Evolutionary conservation across 75 land plant genomes (phyloP).

Genomic region (Pinus albicaulis): DNA sequence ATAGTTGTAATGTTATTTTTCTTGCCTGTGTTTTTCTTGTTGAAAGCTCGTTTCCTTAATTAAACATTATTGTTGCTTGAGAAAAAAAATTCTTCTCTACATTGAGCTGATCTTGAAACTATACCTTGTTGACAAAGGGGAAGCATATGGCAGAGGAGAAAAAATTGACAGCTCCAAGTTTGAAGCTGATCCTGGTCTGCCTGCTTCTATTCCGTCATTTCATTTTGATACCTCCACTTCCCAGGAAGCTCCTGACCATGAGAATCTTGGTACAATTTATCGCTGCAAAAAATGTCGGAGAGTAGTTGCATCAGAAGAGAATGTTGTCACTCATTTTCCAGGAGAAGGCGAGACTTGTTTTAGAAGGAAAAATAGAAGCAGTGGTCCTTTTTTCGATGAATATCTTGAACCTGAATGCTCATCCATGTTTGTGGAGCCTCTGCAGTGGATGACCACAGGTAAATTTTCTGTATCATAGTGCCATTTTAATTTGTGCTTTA

Average conservation of each 20-base stretch:
- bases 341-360: constrained; percentile 81
- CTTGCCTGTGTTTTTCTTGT: background rate
- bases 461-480: constrained; percentile 2
- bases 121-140: constrained; percentile 42
- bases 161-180: constrained; percentile 71
- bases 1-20: background rate
- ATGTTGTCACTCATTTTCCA: constrained; percentile 75
- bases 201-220: background rate
- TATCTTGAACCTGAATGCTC: constrained; percentile 66
- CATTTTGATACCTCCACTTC: constrained; percentile 17
- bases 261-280: constrained; percentile 31
- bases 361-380: constrained; percentile 59
- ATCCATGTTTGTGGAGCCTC: constrained; percentile 93
- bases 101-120: background rate
- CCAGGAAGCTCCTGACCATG: constrained; percentile 16
- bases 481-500: background rate
- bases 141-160: constrained; percentile 74
- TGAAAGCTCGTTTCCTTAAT: background rate
- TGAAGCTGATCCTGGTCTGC: constrained; percentile 79
- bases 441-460: constrained; percentile 98
- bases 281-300: constrained; percentile 96
- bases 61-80: background rate
- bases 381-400: constrained; percentile 37
- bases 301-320: constrained; percentile 77
- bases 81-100: background rate